Conservation (phyloP, 495 filamentous ascomycete species). For the Astrothelium macrocarpum region DNA sequence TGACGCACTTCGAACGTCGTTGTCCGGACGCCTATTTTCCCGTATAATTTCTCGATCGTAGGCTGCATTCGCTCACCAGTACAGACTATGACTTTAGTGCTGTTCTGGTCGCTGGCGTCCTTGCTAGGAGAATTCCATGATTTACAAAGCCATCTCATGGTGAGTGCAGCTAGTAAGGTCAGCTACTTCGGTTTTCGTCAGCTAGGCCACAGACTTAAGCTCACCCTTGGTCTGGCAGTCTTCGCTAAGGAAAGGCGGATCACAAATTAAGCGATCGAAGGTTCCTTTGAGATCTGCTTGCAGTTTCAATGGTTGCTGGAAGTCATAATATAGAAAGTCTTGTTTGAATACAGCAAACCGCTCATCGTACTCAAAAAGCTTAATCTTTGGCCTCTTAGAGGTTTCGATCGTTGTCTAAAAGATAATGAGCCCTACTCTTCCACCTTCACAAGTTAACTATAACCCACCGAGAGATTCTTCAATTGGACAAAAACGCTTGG, state of each 20-base stretch:
- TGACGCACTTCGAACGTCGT: constrained; percentile 57
- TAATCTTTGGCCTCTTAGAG: constrained; percentile 39
- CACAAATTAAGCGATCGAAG: constrained; percentile 58
- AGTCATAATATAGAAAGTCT: constrained; percentile 67
- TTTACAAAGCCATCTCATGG: constrained; percentile 57
- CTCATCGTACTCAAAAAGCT: constrained; percentile 60
- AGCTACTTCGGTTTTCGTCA: constrained; percentile 7
- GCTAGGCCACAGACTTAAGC: constrained; percentile 5
- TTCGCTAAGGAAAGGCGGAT: constrained; percentile 68
- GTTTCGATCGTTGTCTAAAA: neutral
- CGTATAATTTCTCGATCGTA: constrained; percentile 29
- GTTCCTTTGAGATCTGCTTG: constrained; percentile 51
- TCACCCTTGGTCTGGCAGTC: constrained; percentile 74
- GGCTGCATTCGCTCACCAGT: constrained; percentile 34
- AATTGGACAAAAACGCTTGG: constrained; percentile 68
- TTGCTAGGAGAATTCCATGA: constrained; percentile 20
- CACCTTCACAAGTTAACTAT: neutral
- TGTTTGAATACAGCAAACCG: constrained; percentile 57
- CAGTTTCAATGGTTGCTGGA: constrained; percentile 52
- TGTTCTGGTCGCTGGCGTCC: neutral
- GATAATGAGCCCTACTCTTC: neutral
- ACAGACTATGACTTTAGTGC: constrained; percentile 28
- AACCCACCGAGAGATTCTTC: constrained; percentile 53
- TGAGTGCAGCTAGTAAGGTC: constrained; percentile 51
- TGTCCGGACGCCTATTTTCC: constrained; percentile 36